Evolutionary conservation across 495 filamentous ascomycete genomes (phyloP), one percentile per base, ranked within the genome.

Genomic region (Hypoxylon perforatum): DNA sequence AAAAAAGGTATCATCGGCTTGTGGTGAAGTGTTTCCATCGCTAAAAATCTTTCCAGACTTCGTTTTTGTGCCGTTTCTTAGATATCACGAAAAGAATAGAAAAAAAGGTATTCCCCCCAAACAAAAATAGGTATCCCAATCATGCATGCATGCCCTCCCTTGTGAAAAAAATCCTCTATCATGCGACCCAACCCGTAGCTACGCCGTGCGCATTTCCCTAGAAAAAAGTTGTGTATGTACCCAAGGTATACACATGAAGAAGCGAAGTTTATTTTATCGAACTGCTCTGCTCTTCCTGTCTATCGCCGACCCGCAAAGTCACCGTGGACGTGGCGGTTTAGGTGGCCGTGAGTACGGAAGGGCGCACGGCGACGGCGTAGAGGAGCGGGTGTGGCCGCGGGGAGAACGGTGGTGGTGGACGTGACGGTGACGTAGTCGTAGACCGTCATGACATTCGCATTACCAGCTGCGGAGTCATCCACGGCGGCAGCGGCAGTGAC

Each of bases 391-490:
- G 41, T 71, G 21, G 48, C 8, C 23, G 50, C 67, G 4, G 73
- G 55, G 19, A 22, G 8, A 14, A 63, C 47, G 28, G 67, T 72
- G 46, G 69, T 71, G 25, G 68, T 70, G 30, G 67, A 68, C 67
- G 82, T 85, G 63, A 83, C 83, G 57, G 81, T 79, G 21, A 85
- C 73, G 62, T 84, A 82, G 58, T 78, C 82, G 67, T 81, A 82
- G 47, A 89, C 78, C 4, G 87, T 90, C 73, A 82, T 84, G 51
- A 76, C 65, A 56, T 80, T 22, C 51, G 77, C 45, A 59, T 76
- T 48, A 19, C 70, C 70, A 65, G 83, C 79, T 60, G 78, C 39
- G 30, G 76, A 58, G 17, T 78, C 65, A 4, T 39, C 36, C 14
- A 50, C 63, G 54, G 76, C 41, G 10, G 65, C 39, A 4, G 61